A percentile compares a stretch with the other conserved stretches of the same genome.
Conservation (phyloP, 164 flowering plant species). For the Vitis amurensis region DNA sequence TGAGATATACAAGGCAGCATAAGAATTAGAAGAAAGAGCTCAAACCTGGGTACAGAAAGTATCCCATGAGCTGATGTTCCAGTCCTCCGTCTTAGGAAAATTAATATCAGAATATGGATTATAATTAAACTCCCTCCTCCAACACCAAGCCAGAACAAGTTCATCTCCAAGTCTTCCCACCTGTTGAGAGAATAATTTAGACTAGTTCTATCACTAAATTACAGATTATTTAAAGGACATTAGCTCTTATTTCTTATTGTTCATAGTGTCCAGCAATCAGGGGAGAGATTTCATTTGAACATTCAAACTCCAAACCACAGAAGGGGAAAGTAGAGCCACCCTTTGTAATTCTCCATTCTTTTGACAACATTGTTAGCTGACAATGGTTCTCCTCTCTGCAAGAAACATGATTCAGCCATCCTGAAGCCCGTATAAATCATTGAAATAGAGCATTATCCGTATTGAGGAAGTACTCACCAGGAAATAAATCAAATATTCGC, state of each 20-base stretch:
- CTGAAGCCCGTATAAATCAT: not conserved
- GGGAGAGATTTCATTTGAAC: not conserved
- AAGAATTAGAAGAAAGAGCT: constrained; percentile 54
- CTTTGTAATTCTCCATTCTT: constrained; percentile 39
- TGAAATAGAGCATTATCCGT: not conserved
- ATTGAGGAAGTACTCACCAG: constrained; percentile 37
- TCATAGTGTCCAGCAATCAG: not conserved
- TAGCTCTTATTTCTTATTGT: not conserved
- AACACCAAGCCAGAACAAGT: constrained; percentile 62
- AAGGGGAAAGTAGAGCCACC: constrained; percentile 30
- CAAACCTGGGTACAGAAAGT: constrained; percentile 56
- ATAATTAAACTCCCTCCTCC: constrained; percentile 42
- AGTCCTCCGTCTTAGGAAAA: constrained; percentile 53
- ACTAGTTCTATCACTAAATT: not conserved
- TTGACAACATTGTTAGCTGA: constrained; percentile 43
- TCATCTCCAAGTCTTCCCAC: constrained; percentile 62
- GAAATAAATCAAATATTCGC: constrained; percentile 54
- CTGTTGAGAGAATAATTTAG: constrained; percentile 25
- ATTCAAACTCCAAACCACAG: not conserved
- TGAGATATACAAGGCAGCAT: constrained; percentile 57
- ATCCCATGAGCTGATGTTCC: constrained; percentile 36
- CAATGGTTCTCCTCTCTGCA: constrained; percentile 58
- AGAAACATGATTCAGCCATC: constrained; percentile 3
- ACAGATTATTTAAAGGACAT: not conserved
- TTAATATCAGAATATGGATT: constrained; percentile 29